Evolutionary conservation across 140 eudicot species (phyloP), one percentile per base, ranked within the genome.

Genomic region (Artemisia princeps): DNA sequence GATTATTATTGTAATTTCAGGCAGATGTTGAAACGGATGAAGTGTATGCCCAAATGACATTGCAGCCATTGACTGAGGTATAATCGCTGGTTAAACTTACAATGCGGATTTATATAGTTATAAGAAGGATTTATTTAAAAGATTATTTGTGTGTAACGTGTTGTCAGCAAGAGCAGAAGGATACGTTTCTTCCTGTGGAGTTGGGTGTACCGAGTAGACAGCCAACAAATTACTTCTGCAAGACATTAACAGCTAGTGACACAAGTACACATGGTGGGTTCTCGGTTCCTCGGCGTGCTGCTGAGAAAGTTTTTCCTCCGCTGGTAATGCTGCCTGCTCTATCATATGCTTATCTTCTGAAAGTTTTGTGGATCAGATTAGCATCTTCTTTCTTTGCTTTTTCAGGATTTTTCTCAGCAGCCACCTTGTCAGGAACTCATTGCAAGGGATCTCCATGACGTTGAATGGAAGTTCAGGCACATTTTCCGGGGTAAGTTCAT

Each of bases 1-100:
- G 30, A 40, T 55, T 52, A 10, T 77, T 68, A 74, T 44, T 65
- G 65, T 44, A 28, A 44, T 72, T 80, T 76, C 81, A 91, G 98
- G 98, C 98, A 49, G 98, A 88, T 83, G 87, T 85, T 72, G 98
- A 91, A 71, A 91, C 98, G 2, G 98, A 91, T 83, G 98, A 91
- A 80, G 97, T 91, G 53, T 91, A 91, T 76, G 95, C 97, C 51
- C 97, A 91, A 74, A 85, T 91, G 96, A 91, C 98, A 64, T 74
- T 91, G 87, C 98, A 91, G 83, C 98, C 98, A n/a, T 73, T 91
- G 82, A 85, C 85, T 7, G 84, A 88, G 82, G 97, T 91, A 85
- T 1, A 58, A 17, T 55, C 58, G 17, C 4, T 20, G 14, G 20
- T 45, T 6, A 24, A 3, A 68, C 4, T 70, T 75, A 12, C 53